These are phyloP conservation scores for Malassezia furfur DNA, from an alignment of 1,284 basidiomycete species.

Conservation along the genomic window DNA sequence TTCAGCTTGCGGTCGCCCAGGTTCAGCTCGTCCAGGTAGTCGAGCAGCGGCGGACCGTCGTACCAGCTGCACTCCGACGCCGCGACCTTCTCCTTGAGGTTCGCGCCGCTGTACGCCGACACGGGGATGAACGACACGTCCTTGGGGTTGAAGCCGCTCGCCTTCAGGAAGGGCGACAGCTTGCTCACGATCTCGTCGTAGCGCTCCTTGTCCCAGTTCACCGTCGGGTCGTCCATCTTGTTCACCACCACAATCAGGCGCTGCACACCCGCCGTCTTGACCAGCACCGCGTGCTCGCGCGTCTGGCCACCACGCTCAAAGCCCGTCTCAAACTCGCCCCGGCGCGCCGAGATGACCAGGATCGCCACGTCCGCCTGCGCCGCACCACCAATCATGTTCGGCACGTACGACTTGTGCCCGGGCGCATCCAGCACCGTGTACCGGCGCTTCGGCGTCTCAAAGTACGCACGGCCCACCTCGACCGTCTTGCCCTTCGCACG, in stretches of 20 bases:
- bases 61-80: constrained; percentile 39
- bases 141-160: constrained; percentile 46
- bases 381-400: constrained; percentile 47
- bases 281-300: constrained; percentile 46
- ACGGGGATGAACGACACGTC: constrained; percentile 45
- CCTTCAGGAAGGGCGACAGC: constrained; percentile 42
- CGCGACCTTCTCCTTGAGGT: constrained; percentile 44
- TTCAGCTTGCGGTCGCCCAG: constrained; percentile 44
- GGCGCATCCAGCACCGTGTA: constrained; percentile 48
- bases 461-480: constrained; percentile 46
- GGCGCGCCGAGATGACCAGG: constrained; percentile 45
- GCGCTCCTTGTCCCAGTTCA: constrained; percentile 41
- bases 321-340: constrained; percentile 47
- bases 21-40: constrained; percentile 36
- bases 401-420: constrained; percentile 47
- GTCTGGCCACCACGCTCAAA: constrained; percentile 47
- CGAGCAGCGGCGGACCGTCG: constrained; percentile 36
- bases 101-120: constrained; percentile 44
- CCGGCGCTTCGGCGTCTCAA: constrained; percentile 46
- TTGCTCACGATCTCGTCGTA: constrained; percentile 44
- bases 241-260: constrained; percentile 45
- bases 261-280: constrained; percentile 48
- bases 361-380: constrained; percentile 47
- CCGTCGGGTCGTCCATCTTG: constrained; percentile 48
- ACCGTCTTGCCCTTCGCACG: constrained; percentile 48